Conservation (phyloP, 2,329 filamentous ascomycete species). For the Fusarium nematophilum region DNA sequence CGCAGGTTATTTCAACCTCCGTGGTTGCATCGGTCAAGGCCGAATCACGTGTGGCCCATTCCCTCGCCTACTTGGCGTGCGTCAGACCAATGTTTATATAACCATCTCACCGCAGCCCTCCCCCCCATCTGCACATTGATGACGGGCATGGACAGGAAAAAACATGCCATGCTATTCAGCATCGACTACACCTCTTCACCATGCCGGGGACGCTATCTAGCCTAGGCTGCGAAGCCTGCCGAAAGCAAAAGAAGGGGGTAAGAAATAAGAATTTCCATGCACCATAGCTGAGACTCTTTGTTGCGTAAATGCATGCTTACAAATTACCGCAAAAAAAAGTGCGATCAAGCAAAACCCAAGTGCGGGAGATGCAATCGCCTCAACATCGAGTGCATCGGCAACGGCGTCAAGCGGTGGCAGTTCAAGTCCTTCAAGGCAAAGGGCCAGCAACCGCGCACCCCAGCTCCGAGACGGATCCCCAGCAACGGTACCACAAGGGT, state of each 20-base stretch:
- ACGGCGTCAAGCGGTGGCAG: conserved; percentile 35
- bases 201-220: conserved; percentile 34
- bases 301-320: too few species aligned
- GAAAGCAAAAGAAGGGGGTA: conserved; percentile 35
- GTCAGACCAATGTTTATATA: too few species aligned
- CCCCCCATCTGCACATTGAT: too few species aligned
- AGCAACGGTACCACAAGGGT: conserved; percentile 24
- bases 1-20: too few species aligned
- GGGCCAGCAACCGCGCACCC: background rate
- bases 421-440: conserved; percentile 20
- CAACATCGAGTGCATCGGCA: conserved; percentile 26
- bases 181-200: too few species aligned
- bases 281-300: too few species aligned
- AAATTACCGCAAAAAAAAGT: conserved; percentile 1
- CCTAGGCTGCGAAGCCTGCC: conserved; percentile 28
- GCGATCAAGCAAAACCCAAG: conserved; percentile 24
- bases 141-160: too few species aligned
- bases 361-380: conserved; percentile 37
- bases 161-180: too few species aligned
- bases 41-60: too few species aligned
- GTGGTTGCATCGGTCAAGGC: too few species aligned
- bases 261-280: conserved; percentile 2
- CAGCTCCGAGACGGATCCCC: conserved; percentile 7
- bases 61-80: too few species aligned
- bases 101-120: too few species aligned